Base-by-base conservation (phyloP, 176 grass and related monocot genomes). In the Leersia perrieri region DNA sequence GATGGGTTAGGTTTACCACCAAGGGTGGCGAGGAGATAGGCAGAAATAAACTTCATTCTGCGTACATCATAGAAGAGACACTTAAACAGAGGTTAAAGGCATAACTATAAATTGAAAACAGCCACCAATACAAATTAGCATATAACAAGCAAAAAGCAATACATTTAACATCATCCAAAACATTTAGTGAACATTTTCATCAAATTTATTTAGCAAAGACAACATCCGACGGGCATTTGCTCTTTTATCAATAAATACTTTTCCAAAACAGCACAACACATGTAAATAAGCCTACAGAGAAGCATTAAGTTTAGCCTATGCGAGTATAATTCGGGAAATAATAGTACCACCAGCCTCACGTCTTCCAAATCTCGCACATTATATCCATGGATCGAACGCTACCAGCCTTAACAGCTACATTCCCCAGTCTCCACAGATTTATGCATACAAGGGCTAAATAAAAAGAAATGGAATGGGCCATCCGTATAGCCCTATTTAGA, bases 31-130 rank as follows among this genome's bases (percentile, higher is more conserved):
- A 82, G 80, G 5, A 73, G 69, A 63, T 82, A 82, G 8, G 68
- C 68, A 63, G 68, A 69, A 73, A 82, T 8, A 11, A 47, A 20
- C 68, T 82, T 82, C 68, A 73, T 82, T 41, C 80, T 82, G 44
- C 47, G 11, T 15, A 71, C 3, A 71, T 30, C 5, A 44, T 1
- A 18, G 18, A 45, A 9, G n/a, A n/a, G 39, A 16, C 23, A 29
- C 14, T 71, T 18, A 5, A 71, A 45, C 2, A 0, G 38, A 12
- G 68, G 26, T 20, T 9, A 44, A 16, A 25, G 9, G 68, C n/a
- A 44, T 18, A 71, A 45, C 16, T 45, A 18, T 71, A 70, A 27
- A 38, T 40, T 1, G 1, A 70, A 5, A 26, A 70, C 39, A 7
- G 36, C n/a, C 7, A 27, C 9, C 2, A 11, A 10, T 5, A 35